Conservation (phyloP, 805 yeast genomes). For the Priceomyces melissophilus region DNA sequence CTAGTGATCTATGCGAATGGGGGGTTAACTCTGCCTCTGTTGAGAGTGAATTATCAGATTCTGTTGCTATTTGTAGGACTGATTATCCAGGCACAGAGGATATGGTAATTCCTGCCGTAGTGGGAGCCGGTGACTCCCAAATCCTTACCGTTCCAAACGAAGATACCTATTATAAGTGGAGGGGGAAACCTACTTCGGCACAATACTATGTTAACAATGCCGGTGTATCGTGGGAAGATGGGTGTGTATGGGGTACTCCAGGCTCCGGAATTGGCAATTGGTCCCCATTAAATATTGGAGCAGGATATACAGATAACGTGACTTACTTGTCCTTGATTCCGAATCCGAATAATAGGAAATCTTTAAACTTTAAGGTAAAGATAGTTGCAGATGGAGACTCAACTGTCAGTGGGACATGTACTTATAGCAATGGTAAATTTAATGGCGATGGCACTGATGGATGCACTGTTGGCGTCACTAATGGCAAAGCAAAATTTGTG, state of each 20-base stretch:
- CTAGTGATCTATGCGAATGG: conserved; percentile 80
- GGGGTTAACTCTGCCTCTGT: conserved; percentile 71
- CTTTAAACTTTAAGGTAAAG: conserved; percentile 56
- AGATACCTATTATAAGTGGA: conserved; percentile 76
- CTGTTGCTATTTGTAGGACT: conserved; percentile 92
- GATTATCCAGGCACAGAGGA: conserved; percentile 99
- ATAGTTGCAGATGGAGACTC: conserved; percentile 67
- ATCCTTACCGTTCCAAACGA: conserved; percentile 80
- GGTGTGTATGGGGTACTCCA: conserved; percentile 88
- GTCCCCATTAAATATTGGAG: conserved; percentile 96
- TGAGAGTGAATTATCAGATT: conserved; percentile 56
- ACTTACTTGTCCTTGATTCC: conserved; percentile 89
- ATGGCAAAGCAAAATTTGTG: conserved; percentile 61
- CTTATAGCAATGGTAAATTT: conserved; percentile 74
- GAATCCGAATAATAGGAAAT: conserved; percentile 79
- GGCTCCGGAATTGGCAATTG: conserved; percentile 91
- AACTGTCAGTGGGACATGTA: conserved; percentile 62
- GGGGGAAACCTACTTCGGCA: conserved; percentile 79
- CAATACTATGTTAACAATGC: conserved; percentile 98
- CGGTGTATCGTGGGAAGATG: conserved; percentile 81
- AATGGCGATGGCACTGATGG: conserved; percentile 67
- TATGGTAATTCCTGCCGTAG: conserved; percentile 92
- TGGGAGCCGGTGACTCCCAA: conserved; percentile 59
- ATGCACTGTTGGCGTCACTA: conserved; percentile 68
- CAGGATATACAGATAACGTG: conserved; percentile 68